phyloP scores from a whole-genome alignment of 2,329 filamentous ascomycete species.

The Colletotrichum australisinense region DNA sequence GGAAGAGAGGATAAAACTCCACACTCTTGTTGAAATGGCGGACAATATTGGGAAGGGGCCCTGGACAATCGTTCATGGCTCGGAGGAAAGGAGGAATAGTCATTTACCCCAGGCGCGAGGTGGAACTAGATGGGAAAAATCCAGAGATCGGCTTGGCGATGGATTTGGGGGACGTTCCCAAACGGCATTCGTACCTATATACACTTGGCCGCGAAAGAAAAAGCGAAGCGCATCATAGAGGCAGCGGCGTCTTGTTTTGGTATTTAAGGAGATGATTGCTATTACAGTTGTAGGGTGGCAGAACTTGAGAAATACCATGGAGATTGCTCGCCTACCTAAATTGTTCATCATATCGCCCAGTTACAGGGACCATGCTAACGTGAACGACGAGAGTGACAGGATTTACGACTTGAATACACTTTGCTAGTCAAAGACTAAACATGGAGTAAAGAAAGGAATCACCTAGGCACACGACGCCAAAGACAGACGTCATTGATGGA shows the following conservation, averaged over 20 bases:
- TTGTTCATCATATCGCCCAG: neutral
- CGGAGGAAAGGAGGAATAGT: constrained; percentile 5
- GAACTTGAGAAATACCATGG: neutral
- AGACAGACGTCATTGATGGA: neutral
- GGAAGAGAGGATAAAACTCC: neutral
- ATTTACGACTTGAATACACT: neutral
- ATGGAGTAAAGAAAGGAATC: no score
- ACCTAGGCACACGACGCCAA: neutral
- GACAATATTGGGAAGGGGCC: constrained; percentile 9
- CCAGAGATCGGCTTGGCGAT: constrained; percentile 11
- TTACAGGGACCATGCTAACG: neutral
- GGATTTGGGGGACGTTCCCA: neutral
- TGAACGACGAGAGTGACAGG: neutral
- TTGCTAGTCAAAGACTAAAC: neutral
- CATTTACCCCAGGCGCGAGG: constrained; percentile 9
- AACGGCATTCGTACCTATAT: constrained; percentile 17
- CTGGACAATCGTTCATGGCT: constrained; percentile 1
- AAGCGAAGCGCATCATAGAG: constrained; percentile 14
- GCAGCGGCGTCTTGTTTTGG: constrained; percentile 14
- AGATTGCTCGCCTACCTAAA: neutral
- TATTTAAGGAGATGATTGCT: neutral
- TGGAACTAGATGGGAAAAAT: constrained; percentile 12
- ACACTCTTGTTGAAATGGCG: constrained; percentile 6
- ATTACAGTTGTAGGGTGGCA: neutral
- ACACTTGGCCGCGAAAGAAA: neutral